Evolutionary conservation across 805 yeast species (phyloP).

Genomic region (Wickerhamomyces subpelliculosus): DNA sequence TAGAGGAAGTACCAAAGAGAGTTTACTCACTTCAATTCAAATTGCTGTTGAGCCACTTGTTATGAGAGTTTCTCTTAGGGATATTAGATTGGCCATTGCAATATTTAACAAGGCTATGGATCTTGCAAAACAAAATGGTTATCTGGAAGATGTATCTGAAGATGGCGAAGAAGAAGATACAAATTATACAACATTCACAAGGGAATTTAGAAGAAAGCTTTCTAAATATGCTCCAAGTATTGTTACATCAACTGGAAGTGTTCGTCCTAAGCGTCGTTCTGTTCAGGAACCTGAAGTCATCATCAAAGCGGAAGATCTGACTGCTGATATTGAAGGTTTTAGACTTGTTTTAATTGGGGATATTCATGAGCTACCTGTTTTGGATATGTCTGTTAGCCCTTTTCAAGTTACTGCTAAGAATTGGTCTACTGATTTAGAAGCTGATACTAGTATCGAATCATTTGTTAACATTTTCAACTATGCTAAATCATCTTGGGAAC

Average conservation of each 20-base stretch:
- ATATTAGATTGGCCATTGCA: slow-evolving; percentile 69
- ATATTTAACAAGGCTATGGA: slow-evolving; percentile 69
- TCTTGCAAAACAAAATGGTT: slow-evolving; percentile 25
- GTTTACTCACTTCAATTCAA: slow-evolving; percentile 55
- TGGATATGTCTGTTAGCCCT: slow-evolving; percentile 68
- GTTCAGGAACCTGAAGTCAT: slow-evolving; percentile 30
- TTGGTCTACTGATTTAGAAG: slow-evolving; percentile 82
- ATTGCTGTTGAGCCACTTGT: slow-evolving; percentile 74
- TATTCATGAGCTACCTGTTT: slow-evolving; percentile 81
- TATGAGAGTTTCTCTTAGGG: slow-evolving; percentile 78
- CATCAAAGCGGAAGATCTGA: slow-evolving; percentile 62
- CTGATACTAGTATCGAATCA: slow-evolving; percentile 57
- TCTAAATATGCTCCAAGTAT: slow-evolving; percentile 67
- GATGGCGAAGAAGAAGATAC: slow-evolving; percentile 10
- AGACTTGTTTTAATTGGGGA: slow-evolving; percentile 84
- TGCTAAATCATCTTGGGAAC: slow-evolving; percentile 92
- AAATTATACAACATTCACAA: slow-evolving; percentile 39
- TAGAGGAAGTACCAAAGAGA: slow-evolving; percentile 53
- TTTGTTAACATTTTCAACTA: slow-evolving; percentile 77
- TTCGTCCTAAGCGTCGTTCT: slow-evolving; percentile 15
- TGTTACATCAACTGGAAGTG: slow-evolving; percentile 40
- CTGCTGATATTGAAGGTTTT: slow-evolving; percentile 63
- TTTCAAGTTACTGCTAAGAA: slow-evolving; percentile 63
- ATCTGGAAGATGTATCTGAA: slow-evolving; percentile 12
- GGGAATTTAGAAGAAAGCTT: slow-evolving; percentile 54